Percentiles rank a stretch among this genome's conserved stretches.
These are phyloP conservation scores for Aureobasidium uvarum DNA, from an alignment of 2,329 filamentous ascomycete genomes.

Conservation along the genomic window DNA sequence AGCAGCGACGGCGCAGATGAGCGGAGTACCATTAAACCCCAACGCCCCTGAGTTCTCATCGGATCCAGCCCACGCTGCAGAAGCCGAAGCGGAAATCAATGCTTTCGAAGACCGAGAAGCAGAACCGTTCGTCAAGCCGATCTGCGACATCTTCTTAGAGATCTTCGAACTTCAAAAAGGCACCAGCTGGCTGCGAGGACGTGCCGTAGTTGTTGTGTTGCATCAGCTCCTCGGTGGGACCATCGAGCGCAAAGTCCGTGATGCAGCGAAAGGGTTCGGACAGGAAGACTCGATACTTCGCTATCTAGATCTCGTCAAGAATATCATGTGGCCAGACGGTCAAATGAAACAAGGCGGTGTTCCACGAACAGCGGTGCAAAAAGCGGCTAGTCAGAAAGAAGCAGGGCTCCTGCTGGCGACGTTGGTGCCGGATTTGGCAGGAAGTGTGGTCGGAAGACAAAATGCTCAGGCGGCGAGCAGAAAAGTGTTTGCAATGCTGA, in stretches of 20 bases:
- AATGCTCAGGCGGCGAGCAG: conserved; percentile 91
- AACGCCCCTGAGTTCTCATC: conserved; percentile 36
- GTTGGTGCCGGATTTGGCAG: conserved; percentile 84
- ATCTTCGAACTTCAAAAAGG: conserved; percentile 91
- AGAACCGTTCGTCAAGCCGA: conserved; percentile 96
- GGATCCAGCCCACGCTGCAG: conserved; percentile 52
- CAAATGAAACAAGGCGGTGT: conserved; percentile 50
- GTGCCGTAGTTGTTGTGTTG: conserved; percentile 92
- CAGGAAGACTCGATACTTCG: conserved; percentile 75
- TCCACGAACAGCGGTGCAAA: conserved; percentile 67
- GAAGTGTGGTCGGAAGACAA: conserved; percentile 84
- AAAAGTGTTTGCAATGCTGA: conserved; percentile 84
- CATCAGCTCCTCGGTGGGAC: conserved; percentile 95
- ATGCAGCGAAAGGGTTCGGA: conserved; percentile 70
- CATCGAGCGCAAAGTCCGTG: conserved; percentile 91
- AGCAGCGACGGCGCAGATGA: conserved; percentile 60
- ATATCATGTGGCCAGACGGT: conserved; percentile 79
- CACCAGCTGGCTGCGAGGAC: conserved; percentile 94
- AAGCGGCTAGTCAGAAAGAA: conserved; percentile 76
- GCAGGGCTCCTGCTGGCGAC: conserved; percentile 87
- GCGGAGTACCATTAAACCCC: conserved; percentile 45
- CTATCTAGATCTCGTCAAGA: conserved; percentile 71
- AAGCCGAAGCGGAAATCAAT: conserved; percentile 90
- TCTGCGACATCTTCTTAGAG: conserved; percentile 96
- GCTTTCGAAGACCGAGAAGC: conserved; percentile 88